phyloP scores from a whole-genome alignment of 2,329 filamentous ascomycete species.

The Paraconiothyrium brasiliense region DNA sequence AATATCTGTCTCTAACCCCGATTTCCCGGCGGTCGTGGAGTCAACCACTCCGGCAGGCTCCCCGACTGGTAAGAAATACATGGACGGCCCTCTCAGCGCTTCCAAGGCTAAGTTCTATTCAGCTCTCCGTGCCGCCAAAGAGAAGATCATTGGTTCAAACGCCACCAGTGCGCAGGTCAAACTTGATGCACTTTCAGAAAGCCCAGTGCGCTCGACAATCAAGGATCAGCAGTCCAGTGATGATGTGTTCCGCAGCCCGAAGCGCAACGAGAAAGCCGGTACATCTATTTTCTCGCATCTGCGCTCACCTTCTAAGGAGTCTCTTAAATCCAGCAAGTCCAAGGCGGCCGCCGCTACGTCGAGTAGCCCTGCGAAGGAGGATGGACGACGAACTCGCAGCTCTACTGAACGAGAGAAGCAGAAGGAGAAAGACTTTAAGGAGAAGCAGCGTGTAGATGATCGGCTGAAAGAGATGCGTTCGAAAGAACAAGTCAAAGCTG shows the following conservation, averaged over 20 bases:
- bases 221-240: slow-evolving; percentile 41
- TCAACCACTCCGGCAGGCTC: slow-evolving; percentile 68
- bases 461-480: slow-evolving; percentile 74
- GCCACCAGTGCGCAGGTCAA: slow-evolving; percentile 67
- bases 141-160: slow-evolving; percentile 80
- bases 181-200: slow-evolving; percentile 60
- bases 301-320: slow-evolving; percentile 48
- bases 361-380: slow-evolving; percentile 45
- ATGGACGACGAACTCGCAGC: slow-evolving; percentile 63
- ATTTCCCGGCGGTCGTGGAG: slow-evolving; percentile 47
- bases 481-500: slow-evolving; percentile 75
- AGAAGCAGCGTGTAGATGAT: slow-evolving; percentile 68
- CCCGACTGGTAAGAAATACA: slow-evolving; percentile 61
- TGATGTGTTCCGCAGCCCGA: slow-evolving; percentile 46
- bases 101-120: slow-evolving; percentile 94
- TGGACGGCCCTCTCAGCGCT: slow-evolving; percentile 85
- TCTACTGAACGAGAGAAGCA: slow-evolving; percentile 69
- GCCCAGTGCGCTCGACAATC: slow-evolving; percentile 38
- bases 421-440: slow-evolving; percentile 66
- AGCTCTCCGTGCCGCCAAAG: slow-evolving; percentile 86
- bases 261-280: slow-evolving; percentile 39
- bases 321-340: slow-evolving; percentile 41
- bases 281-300: slow-evolving; percentile 46
- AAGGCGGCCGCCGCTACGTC: slow-evolving; percentile 31
- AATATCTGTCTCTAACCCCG: slow-evolving; percentile 55